phyloP scores from a whole-genome alignment of 2,329 filamentous ascomycete species.

The Stemphylium beticola region DNA sequence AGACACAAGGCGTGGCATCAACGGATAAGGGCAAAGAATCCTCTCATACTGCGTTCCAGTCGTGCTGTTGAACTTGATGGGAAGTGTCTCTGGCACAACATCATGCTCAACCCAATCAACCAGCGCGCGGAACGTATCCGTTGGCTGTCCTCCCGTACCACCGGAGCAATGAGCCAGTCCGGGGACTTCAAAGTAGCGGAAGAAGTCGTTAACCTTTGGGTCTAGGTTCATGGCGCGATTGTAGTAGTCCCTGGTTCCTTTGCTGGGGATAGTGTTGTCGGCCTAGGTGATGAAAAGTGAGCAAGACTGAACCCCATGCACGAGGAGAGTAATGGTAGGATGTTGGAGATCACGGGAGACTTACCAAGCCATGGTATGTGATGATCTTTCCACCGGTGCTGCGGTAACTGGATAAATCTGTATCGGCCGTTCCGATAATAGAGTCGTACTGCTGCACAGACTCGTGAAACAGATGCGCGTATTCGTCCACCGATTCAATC shows the following conservation, averaged over 20 bases:
- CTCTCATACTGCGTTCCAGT: no score
- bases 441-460: constrained; percentile 16
- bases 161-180: constrained; percentile 30
- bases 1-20: no score
- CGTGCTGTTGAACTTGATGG: no score
- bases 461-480: background rate
- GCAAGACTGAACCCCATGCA: no score
- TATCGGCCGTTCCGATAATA: constrained; percentile 18
- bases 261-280: constrained; percentile 1
- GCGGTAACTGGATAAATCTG: constrained; percentile 27
- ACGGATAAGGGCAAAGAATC: no score
- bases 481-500: background rate
- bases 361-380: constrained; percentile 30
- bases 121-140: constrained; percentile 42
- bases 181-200: constrained; percentile 30
- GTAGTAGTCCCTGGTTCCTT: constrained; percentile 21
- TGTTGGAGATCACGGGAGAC: no score
- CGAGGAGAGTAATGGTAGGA: no score
- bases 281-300: background rate
- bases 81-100: no score
- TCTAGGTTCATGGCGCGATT: constrained; percentile 10
- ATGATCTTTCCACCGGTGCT: constrained; percentile 32
- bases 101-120: constrained; percentile 39
- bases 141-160: constrained; percentile 24
- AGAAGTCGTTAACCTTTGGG: constrained; percentile 27